Evolutionary conservation across 257 asterid species (phyloP).

Genomic region (Solanum pinnatisectum): DNA sequence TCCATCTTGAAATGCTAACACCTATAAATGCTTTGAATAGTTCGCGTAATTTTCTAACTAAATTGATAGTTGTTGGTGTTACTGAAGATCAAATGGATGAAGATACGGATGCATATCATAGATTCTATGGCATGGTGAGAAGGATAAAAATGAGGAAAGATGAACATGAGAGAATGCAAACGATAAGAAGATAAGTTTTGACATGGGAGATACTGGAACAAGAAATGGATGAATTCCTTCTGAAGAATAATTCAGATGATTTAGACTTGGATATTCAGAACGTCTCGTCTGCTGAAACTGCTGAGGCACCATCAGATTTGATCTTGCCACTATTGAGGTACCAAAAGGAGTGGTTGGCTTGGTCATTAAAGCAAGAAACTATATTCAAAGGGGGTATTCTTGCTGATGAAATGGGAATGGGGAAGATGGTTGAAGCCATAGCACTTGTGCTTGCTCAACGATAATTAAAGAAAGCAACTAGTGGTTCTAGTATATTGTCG

Average conservation of each 20-base stretch:
- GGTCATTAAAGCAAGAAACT: constrained; percentile 88
- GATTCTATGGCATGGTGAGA: background rate
- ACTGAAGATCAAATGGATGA: background rate
- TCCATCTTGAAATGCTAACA: background rate
- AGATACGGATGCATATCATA: background rate
- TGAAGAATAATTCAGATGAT: constrained; percentile 33
- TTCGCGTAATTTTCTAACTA: background rate
- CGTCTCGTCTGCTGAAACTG: constrained; percentile 40
- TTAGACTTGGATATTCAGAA: constrained; percentile 14
- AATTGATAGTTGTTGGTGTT: background rate
- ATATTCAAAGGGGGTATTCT: no score
- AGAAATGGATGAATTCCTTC: constrained; percentile 49
- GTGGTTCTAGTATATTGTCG: background rate
- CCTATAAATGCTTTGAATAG: background rate
- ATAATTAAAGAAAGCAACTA: constrained; percentile 15
- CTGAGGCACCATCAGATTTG: constrained; percentile 60
- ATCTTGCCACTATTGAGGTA: constrained; percentile 63
- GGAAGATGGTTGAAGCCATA: no score
- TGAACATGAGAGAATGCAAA: constrained; percentile 26
- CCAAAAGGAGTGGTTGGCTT: constrained; percentile 90
- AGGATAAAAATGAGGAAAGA: constrained; percentile 1
- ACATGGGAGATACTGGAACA: constrained; percentile 63
- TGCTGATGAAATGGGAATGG: no score
- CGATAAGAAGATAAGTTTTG: constrained; percentile 3
- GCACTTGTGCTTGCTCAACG: constrained; percentile 72